Percentiles rank a stretch among this genome's conserved stretches.
Evolutionary conservation across 345 rosid genomes (phyloP).

Genomic region (Gynandropsis gynandra): DNA sequence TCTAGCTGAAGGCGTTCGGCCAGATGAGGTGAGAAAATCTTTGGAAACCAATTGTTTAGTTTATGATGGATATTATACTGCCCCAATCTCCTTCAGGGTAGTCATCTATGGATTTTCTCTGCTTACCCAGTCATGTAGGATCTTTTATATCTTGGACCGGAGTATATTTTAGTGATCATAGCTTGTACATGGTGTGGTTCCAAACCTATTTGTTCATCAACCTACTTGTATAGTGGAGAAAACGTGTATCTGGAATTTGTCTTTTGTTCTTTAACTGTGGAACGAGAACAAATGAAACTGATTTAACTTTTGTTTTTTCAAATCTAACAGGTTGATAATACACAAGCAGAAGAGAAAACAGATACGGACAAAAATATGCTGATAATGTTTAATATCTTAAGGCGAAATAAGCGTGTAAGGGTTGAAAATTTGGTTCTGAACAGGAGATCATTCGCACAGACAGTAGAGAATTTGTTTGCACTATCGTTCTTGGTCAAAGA

Average conservation of each 20-base stretch:
- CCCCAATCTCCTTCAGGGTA: constrained; percentile 4
- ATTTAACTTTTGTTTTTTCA: not conserved
- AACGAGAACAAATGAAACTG: constrained; percentile 5
- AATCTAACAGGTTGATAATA: constrained; percentile 45
- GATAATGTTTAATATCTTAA: constrained; percentile 60
- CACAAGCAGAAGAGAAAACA: constrained; percentile 53
- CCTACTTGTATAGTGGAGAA: too few species aligned
- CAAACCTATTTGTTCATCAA: too few species aligned
- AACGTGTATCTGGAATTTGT: constrained; percentile 2
- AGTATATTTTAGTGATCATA: constrained; percentile 6
- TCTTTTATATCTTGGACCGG: not conserved
- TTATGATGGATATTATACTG: constrained; percentile 5
- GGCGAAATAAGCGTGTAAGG: constrained; percentile 42
- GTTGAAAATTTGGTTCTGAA: constrained; percentile 72
- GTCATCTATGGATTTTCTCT: not conserved
- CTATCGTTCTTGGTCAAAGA: constrained; percentile 85
- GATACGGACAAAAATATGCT: constrained; percentile 84
- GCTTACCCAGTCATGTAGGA: not conserved
- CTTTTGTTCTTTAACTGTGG: constrained; percentile 7
- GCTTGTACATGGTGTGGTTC: not conserved
- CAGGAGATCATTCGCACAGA: constrained; percentile 78
- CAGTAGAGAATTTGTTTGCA: constrained; percentile 83
- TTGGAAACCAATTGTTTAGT: constrained; percentile 2
- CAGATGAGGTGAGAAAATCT: constrained; percentile 58
- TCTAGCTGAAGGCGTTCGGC: constrained; percentile 50